These are phyloP conservation scores for Malus orientalis DNA, from an alignment of 306 rosid genomes.

Conservation along the genomic window DNA sequence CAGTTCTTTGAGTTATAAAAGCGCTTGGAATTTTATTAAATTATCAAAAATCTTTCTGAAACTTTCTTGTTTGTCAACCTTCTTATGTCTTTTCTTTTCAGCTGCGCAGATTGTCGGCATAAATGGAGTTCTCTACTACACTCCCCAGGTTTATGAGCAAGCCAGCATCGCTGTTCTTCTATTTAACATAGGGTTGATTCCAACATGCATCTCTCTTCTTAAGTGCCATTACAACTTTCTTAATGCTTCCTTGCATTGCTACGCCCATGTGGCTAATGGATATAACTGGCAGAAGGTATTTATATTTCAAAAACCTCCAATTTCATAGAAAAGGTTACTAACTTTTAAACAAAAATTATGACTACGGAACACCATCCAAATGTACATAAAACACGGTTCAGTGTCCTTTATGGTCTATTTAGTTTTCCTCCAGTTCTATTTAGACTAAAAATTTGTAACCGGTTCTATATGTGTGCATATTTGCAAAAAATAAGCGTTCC, in stretches of 20 bases:
- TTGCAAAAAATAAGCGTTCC: background rate
- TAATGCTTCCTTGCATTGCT: constrained; percentile 77
- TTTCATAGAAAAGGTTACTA: background rate
- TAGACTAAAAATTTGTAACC: background rate
- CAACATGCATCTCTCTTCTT: constrained; percentile 44
- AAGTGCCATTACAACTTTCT: constrained; percentile 43
- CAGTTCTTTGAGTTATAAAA: background rate
- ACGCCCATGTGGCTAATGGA: constrained; percentile 63
- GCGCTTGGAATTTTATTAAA: background rate
- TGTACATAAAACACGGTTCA: too few relatives aligned
- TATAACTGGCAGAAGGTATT: constrained; percentile 65
- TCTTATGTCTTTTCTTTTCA: background rate
- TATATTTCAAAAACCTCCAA: background rate
- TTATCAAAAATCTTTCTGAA: background rate
- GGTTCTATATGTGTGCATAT: too few relatives aligned
- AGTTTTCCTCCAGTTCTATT: too few relatives aligned
- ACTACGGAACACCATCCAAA: too few relatives aligned
- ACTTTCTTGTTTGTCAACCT: background rate
- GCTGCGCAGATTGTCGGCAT: constrained; percentile 55
- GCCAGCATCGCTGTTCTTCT: constrained; percentile 49
- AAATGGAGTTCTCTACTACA: constrained; percentile 60
- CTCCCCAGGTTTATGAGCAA: constrained; percentile 63
- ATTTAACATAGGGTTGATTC: constrained; percentile 43
- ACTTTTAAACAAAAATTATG: too few relatives aligned
- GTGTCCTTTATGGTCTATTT: too few relatives aligned